These are phyloP conservation scores for Leptographium flavum DNA, from an alignment of 2,329 filamentous ascomycete species.

Conservation along the genomic window DNA sequence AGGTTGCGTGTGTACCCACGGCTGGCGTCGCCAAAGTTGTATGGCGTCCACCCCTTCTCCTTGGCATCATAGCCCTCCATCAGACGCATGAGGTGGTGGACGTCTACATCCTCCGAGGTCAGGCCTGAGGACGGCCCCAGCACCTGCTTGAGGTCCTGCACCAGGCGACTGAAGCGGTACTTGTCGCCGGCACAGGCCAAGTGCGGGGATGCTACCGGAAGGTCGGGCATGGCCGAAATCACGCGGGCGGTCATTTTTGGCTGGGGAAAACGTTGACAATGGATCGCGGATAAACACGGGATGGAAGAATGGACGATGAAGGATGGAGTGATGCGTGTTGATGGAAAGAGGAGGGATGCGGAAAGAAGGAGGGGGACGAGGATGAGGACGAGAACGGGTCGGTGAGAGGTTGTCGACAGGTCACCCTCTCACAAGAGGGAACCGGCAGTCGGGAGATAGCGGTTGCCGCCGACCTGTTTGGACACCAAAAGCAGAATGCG, in stretches of 20 bases:
- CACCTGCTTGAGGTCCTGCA: slow-evolving; percentile 55
- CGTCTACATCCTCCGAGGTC: slow-evolving; percentile 68
- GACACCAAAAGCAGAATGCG: not conserved
- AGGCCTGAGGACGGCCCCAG: slow-evolving; percentile 73
- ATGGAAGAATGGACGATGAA: no score
- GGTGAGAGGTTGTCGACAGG: not conserved
- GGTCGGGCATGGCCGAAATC: not conserved
- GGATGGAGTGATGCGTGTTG: not conserved
- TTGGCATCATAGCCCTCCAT: slow-evolving; percentile 64
- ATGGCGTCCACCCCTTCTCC: slow-evolving; percentile 57
- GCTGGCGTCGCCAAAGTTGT: slow-evolving; percentile 56
- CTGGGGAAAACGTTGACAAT: no score
- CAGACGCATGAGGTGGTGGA: slow-evolving; percentile 51
- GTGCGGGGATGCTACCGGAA: not conserved
- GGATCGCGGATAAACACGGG: no score
- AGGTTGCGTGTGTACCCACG: slow-evolving; percentile 75
- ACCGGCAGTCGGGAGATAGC: slow-evolving; percentile 1
- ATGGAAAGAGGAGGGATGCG: not conserved
- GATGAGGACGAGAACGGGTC: no score
- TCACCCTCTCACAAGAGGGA: not conserved
- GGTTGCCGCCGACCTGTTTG: not conserved
- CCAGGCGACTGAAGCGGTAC: slow-evolving; percentile 50
- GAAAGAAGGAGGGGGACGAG: not conserved
- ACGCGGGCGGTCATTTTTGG: not conserved
- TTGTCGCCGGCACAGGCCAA: slow-evolving; percentile 12